Base-by-base conservation (phyloP, 176 grass and related monocot species). In the Calamus simplicifolius region DNA sequence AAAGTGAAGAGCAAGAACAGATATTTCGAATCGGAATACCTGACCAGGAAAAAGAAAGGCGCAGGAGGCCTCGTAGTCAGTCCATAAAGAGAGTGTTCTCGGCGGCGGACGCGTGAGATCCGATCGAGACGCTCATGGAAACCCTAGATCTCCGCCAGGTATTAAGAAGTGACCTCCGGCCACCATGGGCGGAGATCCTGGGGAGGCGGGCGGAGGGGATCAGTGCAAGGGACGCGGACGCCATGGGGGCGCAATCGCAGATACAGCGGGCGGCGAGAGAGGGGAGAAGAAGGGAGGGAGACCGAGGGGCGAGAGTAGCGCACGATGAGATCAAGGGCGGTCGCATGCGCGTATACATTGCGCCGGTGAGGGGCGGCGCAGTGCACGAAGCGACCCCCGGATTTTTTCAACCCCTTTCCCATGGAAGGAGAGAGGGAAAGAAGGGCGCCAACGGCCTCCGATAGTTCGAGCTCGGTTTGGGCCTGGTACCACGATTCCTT, bases 11-110 rank as follows among this genome's bases (percentile, higher is more conserved):
- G 16, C n/a, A 35, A 16, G 12, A 17, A 5, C 25, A 6, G 2
- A 25, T 6, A 43, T 4, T 4, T 31, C 35, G 54, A 56, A 17
- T 52, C 30, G 7, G 55, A 35, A 38, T 77, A 97, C 93, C 84
- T 97, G 93, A 10, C 93, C 93, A 6, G 93, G 93, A 77, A 92
- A 97, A 35, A 97, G 61, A 69, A 97, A 97, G 12, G 93, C 87
- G 62, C 77, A 75, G 48, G 81, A 76, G 54, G 87, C 80, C 59
- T 81, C 92, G 64, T 91, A 23, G 21, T 23, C 21, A 97, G 43
- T 88, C 81, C 27, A 78, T 74, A 62, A 97, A 97, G 55, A 88
- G 72, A 62, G 79, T 67, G 65, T 97, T 86, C 17, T 75, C 31
- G 0, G 69, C 65, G 0, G 72, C 78, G 1, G 68, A 74, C 18